Evolutionary conservation across 352 stramenopile species (phyloP).

Genomic region (Bremia lactucae): DNA sequence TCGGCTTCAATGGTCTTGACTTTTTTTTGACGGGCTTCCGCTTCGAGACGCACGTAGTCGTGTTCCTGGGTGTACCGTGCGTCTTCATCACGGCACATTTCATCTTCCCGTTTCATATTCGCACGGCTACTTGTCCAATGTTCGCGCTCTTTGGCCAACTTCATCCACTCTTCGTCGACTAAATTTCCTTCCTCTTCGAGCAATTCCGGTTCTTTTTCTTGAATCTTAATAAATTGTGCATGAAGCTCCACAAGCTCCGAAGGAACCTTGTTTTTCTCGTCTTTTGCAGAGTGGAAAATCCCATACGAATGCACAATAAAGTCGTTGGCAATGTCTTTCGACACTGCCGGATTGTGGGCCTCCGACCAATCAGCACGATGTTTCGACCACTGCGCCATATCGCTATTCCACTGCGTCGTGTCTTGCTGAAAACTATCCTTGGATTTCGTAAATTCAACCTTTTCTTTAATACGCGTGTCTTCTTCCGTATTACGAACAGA

Average conservation of each 20-base stretch:
- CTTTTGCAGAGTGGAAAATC: conserved; percentile 53
- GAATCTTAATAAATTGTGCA: conserved; percentile 69
- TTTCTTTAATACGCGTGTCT: conserved; percentile 74
- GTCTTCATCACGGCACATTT: conserved; percentile 81
- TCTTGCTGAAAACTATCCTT: conserved; percentile 84
- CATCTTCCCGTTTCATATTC: conserved; percentile 85
- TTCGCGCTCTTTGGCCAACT: conserved; percentile 81
- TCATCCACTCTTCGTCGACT: conserved; percentile 84
- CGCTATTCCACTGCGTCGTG: conserved; percentile 82
- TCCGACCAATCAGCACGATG: conserved; percentile 82
- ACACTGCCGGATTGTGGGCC: conserved; percentile 79
- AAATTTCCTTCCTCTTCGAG: conserved; percentile 75
- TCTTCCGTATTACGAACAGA: conserved; percentile 64
- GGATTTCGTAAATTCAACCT: conserved; percentile 84
- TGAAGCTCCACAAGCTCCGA: conserved; percentile 68
- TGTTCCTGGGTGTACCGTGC: conserved; percentile 78
- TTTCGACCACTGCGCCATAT: conserved; percentile 83
- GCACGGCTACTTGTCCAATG: conserved; percentile 81
- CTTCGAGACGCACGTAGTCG: conserved; percentile 66
- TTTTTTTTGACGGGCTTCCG: conserved; percentile 74
- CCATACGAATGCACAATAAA: conserved; percentile 83
- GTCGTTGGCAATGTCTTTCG: conserved; percentile 81
- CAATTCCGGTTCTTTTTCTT: conserved; percentile 67
- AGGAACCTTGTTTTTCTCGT: conserved; percentile 46
- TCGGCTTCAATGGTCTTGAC: conserved; percentile 73